Conservation (phyloP, 345 rosid genomes). For the Capsella bursapastoris region DNA sequence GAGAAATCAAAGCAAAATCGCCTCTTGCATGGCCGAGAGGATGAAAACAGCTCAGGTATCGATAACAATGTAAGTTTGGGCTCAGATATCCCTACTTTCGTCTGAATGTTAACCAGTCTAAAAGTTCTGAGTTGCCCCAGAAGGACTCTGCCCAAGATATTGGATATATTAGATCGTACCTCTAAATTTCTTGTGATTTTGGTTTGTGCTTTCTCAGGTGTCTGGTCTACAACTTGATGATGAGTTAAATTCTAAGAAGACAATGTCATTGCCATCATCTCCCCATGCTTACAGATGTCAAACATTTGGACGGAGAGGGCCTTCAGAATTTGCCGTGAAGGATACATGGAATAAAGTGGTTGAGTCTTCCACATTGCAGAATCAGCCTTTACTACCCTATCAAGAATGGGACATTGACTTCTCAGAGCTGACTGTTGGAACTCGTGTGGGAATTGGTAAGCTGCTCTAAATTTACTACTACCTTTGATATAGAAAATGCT, state of each 20-base stretch:
- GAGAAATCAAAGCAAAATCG: constrained; percentile 91
- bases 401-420: constrained; percentile 97
- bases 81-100: constrained; percentile 49
- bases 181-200: constrained; percentile 26
- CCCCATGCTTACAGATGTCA: constrained; percentile 79
- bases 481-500: constrained; percentile 7
- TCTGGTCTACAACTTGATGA: constrained; percentile 64
- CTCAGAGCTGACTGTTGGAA: constrained; percentile 89
- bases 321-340: constrained; percentile 55
- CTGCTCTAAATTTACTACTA: constrained; percentile 3
- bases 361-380: constrained; percentile 75
- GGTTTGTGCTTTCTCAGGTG: constrained; percentile 53
- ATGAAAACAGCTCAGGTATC: constrained; percentile 57
- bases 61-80: constrained; percentile 63
- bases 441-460: constrained; percentile 99
- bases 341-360: constrained; percentile 89
- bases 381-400: constrained; percentile 75
- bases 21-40: constrained; percentile 57
- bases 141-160: constrained; percentile 23
- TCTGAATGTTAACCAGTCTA: constrained; percentile 16
- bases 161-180: constrained; percentile 7
- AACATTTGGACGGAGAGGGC: constrained; percentile 63
- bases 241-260: constrained; percentile 74
- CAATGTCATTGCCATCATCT: constrained; percentile 93
- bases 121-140: constrained; percentile 18